Percentiles rank a stretch among this genome's conserved stretches.
phyloP scores from a whole-genome alignment of 345 rosid genomes.

The Hirschfeldia incana region DNA sequence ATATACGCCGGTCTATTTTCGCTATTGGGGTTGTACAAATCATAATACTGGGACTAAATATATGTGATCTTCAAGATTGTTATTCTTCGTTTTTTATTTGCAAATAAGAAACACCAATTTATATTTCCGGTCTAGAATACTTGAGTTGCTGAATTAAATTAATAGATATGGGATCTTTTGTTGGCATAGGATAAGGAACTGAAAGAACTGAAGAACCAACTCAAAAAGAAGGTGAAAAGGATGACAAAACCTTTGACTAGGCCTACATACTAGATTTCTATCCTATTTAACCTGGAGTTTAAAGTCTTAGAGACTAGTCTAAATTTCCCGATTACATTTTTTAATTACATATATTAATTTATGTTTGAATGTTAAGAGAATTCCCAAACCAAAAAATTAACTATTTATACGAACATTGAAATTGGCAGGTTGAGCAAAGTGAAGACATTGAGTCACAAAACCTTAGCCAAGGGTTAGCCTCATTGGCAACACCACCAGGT shows the following conservation, averaged over 20 bases:
- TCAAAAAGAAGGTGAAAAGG: slow-evolving; percentile 57
- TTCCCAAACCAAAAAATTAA: slow-evolving; percentile 26
- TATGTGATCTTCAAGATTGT: neutral
- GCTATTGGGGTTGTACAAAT: neutral
- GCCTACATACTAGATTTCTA: neutral
- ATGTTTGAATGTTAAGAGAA: neutral
- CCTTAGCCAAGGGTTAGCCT: slow-evolving; percentile 28
- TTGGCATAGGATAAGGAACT: slow-evolving; percentile 56
- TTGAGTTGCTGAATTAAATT: neutral
- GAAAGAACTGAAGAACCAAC: slow-evolving; percentile 53
- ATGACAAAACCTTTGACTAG: neutral
- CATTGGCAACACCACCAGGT: slow-evolving; percentile 14
- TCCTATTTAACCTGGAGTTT: neutral
- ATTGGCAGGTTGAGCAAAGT: slow-evolving; percentile 21
- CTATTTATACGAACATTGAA: slow-evolving; percentile 37
- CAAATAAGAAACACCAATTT: neutral
- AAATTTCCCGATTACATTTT: neutral
- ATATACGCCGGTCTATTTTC: neutral
- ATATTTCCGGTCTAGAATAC: neutral
- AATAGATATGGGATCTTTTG: neutral
- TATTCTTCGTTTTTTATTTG: neutral
- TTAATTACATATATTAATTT: neutral
- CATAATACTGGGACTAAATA: neutral
- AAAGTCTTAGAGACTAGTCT: neutral
- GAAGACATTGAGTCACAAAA: slow-evolving; percentile 42